Evolutionary conservation across 768 basidiomycete species (phyloP).

Genomic region (Omphalotus guepiniiformis): DNA sequence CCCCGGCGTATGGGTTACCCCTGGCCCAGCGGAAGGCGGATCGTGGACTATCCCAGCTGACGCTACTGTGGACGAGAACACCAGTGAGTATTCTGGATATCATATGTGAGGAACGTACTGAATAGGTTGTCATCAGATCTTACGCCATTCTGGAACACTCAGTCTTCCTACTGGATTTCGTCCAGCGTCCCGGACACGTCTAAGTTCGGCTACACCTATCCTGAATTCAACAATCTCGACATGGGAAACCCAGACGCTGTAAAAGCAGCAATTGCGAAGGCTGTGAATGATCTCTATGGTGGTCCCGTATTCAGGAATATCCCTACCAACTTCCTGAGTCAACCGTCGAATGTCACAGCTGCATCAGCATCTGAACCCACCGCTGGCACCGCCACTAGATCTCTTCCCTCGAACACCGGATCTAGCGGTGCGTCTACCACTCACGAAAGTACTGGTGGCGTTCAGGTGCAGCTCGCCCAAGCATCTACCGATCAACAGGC

Average conservation of each 20-base stretch:
- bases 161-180: slow-evolving; percentile 36
- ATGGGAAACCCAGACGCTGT: slow-evolving; percentile 23
- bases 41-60: slow-evolving; percentile 29
- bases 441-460: too few species aligned
- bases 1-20: slow-evolving; percentile 34
- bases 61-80: slow-evolving; percentile 21
- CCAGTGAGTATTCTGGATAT: slow-evolving; percentile 20
- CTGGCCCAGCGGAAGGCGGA: slow-evolving; percentile 24
- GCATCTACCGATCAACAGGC: too few species aligned
- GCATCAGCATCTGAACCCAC: too few species aligned
- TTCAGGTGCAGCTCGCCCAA: too few species aligned
- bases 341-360: background rate
- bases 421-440: too few species aligned
- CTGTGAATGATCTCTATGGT: slow-evolving; percentile 35
- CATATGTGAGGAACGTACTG: background rate
- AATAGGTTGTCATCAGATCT: slow-evolving; percentile 25
- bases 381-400: background rate
- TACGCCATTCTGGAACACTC: slow-evolving; percentile 42
- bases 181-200: slow-evolving; percentile 23
- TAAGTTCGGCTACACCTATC: slow-evolving; percentile 43
- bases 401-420: background rate
- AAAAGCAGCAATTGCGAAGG: slow-evolving; percentile 25
- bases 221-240: slow-evolving; percentile 42
- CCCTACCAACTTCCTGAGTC: background rate
- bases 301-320: background rate